Evolutionary conservation across 345 rosid genomes (phyloP).

Genomic region (Euphorbia tirucalli): DNA sequence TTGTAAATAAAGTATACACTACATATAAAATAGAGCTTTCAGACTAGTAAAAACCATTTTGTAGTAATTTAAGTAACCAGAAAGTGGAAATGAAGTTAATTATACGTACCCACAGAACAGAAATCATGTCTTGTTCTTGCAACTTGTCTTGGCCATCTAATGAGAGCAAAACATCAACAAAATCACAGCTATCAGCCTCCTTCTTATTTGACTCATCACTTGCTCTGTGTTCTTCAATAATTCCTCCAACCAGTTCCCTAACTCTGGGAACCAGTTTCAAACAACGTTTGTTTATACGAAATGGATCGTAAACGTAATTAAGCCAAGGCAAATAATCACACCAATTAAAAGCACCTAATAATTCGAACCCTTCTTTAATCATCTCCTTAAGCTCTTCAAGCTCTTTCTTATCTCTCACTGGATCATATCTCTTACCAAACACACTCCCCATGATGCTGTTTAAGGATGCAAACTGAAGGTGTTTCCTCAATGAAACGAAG

Average conservation of each 20-base stretch:
- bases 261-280: conserved; percentile 68
- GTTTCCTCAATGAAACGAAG: conserved; percentile 48
- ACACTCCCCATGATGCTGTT: conserved; percentile 88
- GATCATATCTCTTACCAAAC: conserved; percentile 65
- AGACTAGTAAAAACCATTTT: too few species aligned
- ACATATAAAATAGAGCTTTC: too few species aligned
- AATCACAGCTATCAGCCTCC: conserved; percentile 45
- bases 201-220: conserved; percentile 19
- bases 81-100: too few species aligned
- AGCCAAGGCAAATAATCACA: conserved; percentile 73
- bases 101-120: conserved; percentile 74
- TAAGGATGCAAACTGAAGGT: conserved; percentile 71
- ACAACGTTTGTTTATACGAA: conserved; percentile 58
- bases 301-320: conserved; percentile 55
- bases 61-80: too few species aligned
- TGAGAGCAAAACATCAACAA: conserved; percentile 76
- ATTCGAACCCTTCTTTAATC: conserved; percentile 82
- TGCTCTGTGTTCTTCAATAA: conserved; percentile 56
- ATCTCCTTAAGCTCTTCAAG: conserved; percentile 49
- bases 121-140: conserved; percentile 76
- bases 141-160: conserved; percentile 73
- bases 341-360: conserved; percentile 82
- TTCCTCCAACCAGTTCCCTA: conserved; percentile 42
- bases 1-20: too few species aligned
- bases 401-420: conserved; percentile 25